Conservation (phyloP, 2,329 filamentous ascomycete genomes). For the Fusarium sp. region DNA sequence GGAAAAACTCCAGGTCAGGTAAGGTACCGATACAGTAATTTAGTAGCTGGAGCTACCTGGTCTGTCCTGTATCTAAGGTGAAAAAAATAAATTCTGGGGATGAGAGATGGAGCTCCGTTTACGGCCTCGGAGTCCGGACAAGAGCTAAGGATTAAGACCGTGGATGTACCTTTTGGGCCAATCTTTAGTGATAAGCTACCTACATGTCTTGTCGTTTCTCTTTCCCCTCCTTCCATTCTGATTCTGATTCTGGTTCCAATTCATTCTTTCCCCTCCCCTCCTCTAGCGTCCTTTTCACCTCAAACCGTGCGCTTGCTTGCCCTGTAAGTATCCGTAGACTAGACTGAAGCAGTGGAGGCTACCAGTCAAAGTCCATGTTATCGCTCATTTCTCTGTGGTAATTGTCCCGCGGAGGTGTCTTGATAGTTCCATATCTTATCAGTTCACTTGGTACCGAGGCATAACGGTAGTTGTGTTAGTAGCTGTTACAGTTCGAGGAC, state of each 20-base stretch:
- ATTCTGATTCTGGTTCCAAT: neutral
- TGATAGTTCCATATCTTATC: neutral
- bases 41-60: constrained; percentile 22
- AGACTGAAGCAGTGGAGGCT: neutral
- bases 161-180: constrained; percentile 3
- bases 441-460: neutral
- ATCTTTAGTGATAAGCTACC: neutral
- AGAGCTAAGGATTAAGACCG: constrained; percentile 7
- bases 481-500: neutral
- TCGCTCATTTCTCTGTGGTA: neutral
- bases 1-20: constrained; percentile 34
- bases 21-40: constrained; percentile 3
- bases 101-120: constrained; percentile 49
- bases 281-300: neutral
- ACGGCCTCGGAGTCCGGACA: constrained; percentile 53
- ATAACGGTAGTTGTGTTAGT: neutral
- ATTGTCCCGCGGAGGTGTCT: neutral
- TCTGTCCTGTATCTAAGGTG: constrained; percentile 29
- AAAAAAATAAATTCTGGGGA: constrained; percentile 50
- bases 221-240: constrained; percentile 1
- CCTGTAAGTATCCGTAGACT: neutral
- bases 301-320: neutral
- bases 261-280: neutral
- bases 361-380: neutral
- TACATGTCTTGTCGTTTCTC: neutral